Base-by-base conservation (phyloP, 2,329 filamentous ascomycete species). In the Claviceps digitariae region DNA sequence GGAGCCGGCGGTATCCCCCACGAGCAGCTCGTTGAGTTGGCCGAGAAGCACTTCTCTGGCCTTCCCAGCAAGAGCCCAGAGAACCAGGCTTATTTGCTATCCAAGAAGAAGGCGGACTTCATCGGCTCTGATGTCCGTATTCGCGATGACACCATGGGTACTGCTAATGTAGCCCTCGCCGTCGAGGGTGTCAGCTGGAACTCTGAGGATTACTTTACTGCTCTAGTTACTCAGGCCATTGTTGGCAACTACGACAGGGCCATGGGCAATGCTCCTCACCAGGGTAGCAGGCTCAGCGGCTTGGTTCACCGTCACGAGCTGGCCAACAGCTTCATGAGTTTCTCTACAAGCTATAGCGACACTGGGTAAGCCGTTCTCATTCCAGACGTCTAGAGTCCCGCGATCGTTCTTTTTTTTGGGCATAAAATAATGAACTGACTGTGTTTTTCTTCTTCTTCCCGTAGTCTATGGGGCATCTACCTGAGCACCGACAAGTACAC, bases 311-410 rank as follows among this genome's bases (percentile, higher is more conserved):
- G 95, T 74, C 83, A 97, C 75, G 85, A 90, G 71, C 82, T 98
- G 58, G 93, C 93, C 72, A 98, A 95, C 79, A 96, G 90, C 82
- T 98, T 96, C 81, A 98, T 98, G 94, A 95, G 88, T 78, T 98
- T 98, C 78, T 96, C 90, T 61, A 98, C 93, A 62, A 95, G 89
- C 79, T 98, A 98, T 77, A 97, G 90, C 68, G 93, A 98, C 72
- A 98, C 93, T 70, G 93, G 90, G 90, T 95, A 82, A 73, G 84
- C 36, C 36, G 7, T 17, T n/a, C 17, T n/a, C 8, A n/a, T 38
- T 38, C 15, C 7, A 38, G 36, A 38, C 15, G 17, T 38, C 15
- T n/a, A 38, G 36, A 38, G 36, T 38, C 17, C 70, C 25, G n/a
- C 25, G 15, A 25, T 17, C 5, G 15, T 3, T 4, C 15, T 9